Evolutionary conservation across 176 grass and related monocot genomes (phyloP), one percentile per base, ranked within the genome.

Genomic region (Juncus effusus): DNA sequence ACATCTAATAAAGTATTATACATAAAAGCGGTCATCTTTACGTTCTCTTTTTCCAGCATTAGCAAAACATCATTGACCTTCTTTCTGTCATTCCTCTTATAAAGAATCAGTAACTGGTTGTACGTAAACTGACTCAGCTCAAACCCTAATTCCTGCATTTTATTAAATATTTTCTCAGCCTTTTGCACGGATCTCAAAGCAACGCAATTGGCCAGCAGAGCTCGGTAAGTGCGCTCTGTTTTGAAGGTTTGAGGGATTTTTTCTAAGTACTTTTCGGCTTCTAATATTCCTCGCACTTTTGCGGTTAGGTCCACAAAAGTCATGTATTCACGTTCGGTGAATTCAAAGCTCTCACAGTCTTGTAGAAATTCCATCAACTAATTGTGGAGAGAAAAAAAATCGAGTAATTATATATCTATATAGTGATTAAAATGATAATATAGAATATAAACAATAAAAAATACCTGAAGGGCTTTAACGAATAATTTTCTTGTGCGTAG

Each of bases 81-180:
- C 51, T 16, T 71, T n/a, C 54, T 75, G 51, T 78, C 74, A 79
- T 63, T 3, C 78, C 70, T 86, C 77, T 89, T 86, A 67, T 86
- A 89, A n/a, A 95, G 57, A 75, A 86, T 49, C 56, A 95, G 60
- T 60, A 95, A 78, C 53, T 86, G 85, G 71, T 95, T 89, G 80
- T 85, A 95, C 59, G 74, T 16, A 53, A 82, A 81, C 47, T 69
- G 36, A 55, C 85, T 79, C 60, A 89, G 49, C 38, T 63, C 77
- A 36, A 81, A 89, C 55, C 59, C 73, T 45, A 79, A 67, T 50
- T 84, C 67, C 61, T 66, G 85, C 72, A 95, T 95, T 78, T 81
- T 67, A 60, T 81, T 83, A 61, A 95, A 95, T 10, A 83, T 62
- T 60, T 81, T 59, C 69, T 95, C 65, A 37, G 86, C 74, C 41